Conservation (phyloP, 495 filamentous ascomycete species). For the Rostrohypoxylon terebratum region DNA sequence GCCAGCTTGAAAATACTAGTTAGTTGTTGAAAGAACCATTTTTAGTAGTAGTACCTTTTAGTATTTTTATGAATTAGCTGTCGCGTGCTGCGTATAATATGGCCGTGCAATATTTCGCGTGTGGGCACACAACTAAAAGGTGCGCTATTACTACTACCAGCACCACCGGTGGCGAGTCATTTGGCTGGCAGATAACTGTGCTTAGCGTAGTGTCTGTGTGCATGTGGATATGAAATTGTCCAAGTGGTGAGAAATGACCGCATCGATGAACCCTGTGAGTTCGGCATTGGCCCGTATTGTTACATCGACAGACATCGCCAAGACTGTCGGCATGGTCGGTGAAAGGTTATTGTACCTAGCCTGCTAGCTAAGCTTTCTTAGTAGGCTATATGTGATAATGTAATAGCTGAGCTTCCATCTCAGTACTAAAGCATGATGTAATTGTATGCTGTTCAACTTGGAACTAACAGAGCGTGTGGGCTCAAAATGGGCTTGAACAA, state of each 20-base stretch:
- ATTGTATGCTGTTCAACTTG: not conserved
- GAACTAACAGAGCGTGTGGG: not conserved
- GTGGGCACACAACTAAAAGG: not conserved
- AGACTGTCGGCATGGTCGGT: constrained; percentile 24
- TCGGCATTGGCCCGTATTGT: constrained; percentile 23
- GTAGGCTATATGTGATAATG: not conserved
- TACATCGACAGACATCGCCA: constrained; percentile 28
- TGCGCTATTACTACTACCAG: not conserved
- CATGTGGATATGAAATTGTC: not conserved
- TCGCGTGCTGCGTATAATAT: constrained; percentile 15
- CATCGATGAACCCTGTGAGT: constrained; percentile 10
- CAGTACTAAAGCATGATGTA: constrained; percentile 4
- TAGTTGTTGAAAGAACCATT: constrained; percentile 1
- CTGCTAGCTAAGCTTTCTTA: too few relatives aligned
- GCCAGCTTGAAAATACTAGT: constrained; percentile 5
- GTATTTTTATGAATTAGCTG: not conserved
- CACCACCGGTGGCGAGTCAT: not conserved
- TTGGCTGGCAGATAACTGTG: not conserved
- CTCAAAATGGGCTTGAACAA: not conserved
- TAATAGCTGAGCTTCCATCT: constrained; percentile 5
- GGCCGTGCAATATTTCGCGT: not conserved
- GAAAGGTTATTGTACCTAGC: constrained; percentile 11
- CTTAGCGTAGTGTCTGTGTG: not conserved
- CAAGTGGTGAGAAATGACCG: not conserved
- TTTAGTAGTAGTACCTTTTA: not conserved